Evolutionary conservation across 2,329 filamentous ascomycete genomes (phyloP).

Genomic region (Fragosphaeria purpurea): DNA sequence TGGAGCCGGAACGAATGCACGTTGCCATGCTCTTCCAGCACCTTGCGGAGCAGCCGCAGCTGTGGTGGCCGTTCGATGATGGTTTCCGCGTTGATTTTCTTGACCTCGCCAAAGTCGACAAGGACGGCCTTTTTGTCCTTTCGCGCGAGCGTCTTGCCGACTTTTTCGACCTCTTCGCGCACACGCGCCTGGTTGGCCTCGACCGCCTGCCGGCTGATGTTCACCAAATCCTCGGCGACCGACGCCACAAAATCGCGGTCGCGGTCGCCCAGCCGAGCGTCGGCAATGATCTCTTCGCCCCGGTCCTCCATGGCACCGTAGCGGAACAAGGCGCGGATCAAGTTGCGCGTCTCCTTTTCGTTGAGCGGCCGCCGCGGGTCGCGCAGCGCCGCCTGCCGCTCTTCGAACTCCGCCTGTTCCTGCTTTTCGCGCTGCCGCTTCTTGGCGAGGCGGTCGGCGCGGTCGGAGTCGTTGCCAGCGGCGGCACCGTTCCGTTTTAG

Average conservation of each 20-base stretch:
- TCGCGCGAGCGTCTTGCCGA: slow-evolving; percentile 77
- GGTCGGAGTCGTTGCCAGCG: slow-evolving; percentile 38
- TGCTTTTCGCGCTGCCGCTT: slow-evolving; percentile 55
- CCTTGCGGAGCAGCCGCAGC: slow-evolving; percentile 71
- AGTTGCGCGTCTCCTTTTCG: slow-evolving; percentile 86
- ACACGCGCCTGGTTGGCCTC: slow-evolving; percentile 61
- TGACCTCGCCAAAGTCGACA: slow-evolving; percentile 87
- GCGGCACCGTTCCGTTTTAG: slow-evolving; percentile 27
- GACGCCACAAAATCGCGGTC: slow-evolving; percentile 70
- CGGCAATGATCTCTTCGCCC: slow-evolving; percentile 74
- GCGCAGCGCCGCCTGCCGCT: slow-evolving; percentile 59
- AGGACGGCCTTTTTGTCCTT: slow-evolving; percentile 96
- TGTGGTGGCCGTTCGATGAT: slow-evolving; percentile 85
- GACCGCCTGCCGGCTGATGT: slow-evolving; percentile 45
- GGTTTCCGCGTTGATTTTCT: slow-evolving; percentile 92
- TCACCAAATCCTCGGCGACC: slow-evolving; percentile 66
- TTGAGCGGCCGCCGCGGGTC: slow-evolving; percentile 85
- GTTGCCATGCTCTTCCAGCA: slow-evolving; percentile 57
- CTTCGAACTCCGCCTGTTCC: slow-evolving; percentile 65
- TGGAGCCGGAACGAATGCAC: slow-evolving; percentile 74
- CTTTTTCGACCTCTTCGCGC: slow-evolving; percentile 70
- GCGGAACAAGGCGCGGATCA: slow-evolving; percentile 82
- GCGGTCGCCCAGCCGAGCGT: slow-evolving; percentile 74
- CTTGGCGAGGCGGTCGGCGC: slow-evolving; percentile 55
- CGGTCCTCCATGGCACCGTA: slow-evolving; percentile 87